phyloP scores from a whole-genome alignment of 192 early-diverging fungal genomes.

The Coemansia asiatica region DNA sequence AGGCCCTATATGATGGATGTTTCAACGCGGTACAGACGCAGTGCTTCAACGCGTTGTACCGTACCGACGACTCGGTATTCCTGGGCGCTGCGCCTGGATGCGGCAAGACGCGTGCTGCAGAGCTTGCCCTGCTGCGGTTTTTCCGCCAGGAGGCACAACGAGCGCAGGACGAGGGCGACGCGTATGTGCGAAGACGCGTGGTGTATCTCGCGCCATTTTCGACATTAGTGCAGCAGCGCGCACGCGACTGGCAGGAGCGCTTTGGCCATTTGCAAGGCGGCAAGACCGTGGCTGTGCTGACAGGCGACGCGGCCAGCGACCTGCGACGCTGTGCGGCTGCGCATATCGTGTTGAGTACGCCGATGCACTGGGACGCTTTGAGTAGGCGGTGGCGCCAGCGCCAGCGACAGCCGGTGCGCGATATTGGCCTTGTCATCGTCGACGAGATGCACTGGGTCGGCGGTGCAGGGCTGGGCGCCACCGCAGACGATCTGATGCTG shows the following conservation, averaged over 20 bases:
- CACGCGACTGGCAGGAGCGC: constrained; percentile 78
- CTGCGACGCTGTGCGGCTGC: constrained; percentile 85
- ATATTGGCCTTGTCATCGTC: constrained; percentile 82
- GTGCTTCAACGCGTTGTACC: constrained; percentile 87
- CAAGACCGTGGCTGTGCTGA: constrained; percentile 83
- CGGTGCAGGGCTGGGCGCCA: constrained; percentile 62
- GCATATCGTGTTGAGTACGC: constrained; percentile 90
- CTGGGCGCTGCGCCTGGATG: constrained; percentile 89
- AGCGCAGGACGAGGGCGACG: constrained; percentile 30
- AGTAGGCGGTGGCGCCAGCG: constrained; percentile 95
- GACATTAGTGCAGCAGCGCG: constrained; percentile 74
- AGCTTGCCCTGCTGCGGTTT: constrained; percentile 90
- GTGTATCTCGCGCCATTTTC: constrained; percentile 93
- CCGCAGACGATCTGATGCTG: constrained; percentile 80
- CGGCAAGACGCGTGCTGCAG: constrained; percentile 95
- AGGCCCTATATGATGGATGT: constrained; percentile 61
- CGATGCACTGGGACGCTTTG: constrained; percentile 90
- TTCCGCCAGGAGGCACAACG: constrained; percentile 59
- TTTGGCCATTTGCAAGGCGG: constrained; percentile 82
- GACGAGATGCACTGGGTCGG: constrained; percentile 96
- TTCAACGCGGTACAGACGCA: constrained; percentile 99
- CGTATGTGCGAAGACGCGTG: constrained; percentile 58
- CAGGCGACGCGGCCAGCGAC: constrained; percentile 88
- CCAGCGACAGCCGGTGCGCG: constrained; percentile 90
- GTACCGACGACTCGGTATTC: constrained; percentile 84